phyloP scores from a whole-genome alignment of 768 basidiomycete species.

The Hortiboletus campestris region DNA sequence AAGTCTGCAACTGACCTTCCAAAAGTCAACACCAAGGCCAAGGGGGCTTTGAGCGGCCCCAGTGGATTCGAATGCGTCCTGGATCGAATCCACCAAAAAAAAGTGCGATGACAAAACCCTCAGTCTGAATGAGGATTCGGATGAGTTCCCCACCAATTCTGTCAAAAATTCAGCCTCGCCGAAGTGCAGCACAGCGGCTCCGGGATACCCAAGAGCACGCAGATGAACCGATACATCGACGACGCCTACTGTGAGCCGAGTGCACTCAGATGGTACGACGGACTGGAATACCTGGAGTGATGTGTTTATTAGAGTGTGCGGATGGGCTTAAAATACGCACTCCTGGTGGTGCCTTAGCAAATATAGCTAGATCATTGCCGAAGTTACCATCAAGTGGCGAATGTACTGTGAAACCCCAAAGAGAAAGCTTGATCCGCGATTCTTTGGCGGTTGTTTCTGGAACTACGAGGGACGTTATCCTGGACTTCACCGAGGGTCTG shows the following conservation, averaged over 20 bases:
- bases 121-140: constrained; percentile 52
- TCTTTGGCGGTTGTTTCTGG: constrained; percentile 72
- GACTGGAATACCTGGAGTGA: constrained; percentile 77
- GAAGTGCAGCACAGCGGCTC: constrained; percentile 65
- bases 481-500: constrained; percentile 56
- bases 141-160: constrained; percentile 66
- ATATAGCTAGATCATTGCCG: constrained; percentile 57
- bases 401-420: constrained; percentile 64
- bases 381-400: constrained; percentile 62
- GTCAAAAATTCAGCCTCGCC: constrained; percentile 70
- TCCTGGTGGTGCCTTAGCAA: constrained; percentile 83
- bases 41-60: constrained; percentile 19
- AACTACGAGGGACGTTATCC: constrained; percentile 63
- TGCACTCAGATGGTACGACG: constrained; percentile 87
- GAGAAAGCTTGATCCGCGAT: constrained; percentile 62
- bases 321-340: constrained; percentile 46
- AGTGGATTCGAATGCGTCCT: constrained; percentile 24
- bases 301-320: not conserved
- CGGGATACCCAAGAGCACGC: constrained; percentile 55
- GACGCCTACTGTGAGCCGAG: constrained; percentile 63
- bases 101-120: constrained; percentile 49
- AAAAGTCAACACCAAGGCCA: constrained; percentile 44
- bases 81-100: constrained; percentile 55
- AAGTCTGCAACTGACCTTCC: constrained; percentile 57
- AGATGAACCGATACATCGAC: constrained; percentile 64